Percentiles rank a stretch among this genome's conserved stretches.
Conservation (phyloP, 2,329 filamentous ascomycete genomes). For the Pseudogymnoascus sp. region DNA sequence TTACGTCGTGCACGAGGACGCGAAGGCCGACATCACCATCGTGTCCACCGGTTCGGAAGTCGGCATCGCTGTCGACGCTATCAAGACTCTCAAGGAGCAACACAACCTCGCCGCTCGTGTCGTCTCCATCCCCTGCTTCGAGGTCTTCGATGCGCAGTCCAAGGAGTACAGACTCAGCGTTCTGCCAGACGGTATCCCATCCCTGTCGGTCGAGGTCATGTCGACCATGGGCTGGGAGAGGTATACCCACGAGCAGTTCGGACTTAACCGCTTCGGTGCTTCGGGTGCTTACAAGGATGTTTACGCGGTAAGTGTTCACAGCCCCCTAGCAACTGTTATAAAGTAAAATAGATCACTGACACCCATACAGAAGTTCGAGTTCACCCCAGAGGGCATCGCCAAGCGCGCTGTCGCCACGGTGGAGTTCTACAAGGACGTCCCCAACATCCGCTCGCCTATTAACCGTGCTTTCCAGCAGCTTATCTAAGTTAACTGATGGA, state of each 20-base stretch:
- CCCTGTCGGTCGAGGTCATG: conserved; percentile 93
- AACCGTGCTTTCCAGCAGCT: conserved; percentile 98
- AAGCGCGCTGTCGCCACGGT: conserved; percentile 90
- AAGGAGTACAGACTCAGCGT: conserved; percentile 94
- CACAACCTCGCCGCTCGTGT: conserved; percentile 82
- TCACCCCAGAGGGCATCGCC: conserved; percentile 91
- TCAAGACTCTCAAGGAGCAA: conserved; percentile 84
- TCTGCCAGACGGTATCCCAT: conserved; percentile 87
- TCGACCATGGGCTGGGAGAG: conserved; percentile 97
- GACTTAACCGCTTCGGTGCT: conserved; percentile 97
- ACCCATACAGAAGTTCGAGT: conserved; percentile 82
- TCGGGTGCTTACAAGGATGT: conserved; percentile 96
- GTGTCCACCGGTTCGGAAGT: conserved; percentile 97
- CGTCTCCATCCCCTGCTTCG: conserved; percentile 92
- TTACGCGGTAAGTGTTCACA: conserved; percentile 61
- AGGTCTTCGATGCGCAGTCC: conserved; percentile 87
- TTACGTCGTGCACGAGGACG: conserved; percentile 79
- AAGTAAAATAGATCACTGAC: conserved; percentile 29
- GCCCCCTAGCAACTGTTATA: background rate
- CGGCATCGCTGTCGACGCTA: conserved; percentile 83
- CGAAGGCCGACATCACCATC: conserved; percentile 78
- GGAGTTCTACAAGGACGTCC: conserved; percentile 92
- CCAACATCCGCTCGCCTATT: conserved; percentile 86
- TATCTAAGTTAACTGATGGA: conserved; percentile 51
- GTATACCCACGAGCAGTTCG: conserved; percentile 99